A percentile compares a stretch with the other conserved stretches of the same genome.
Conservation (phyloP, 192 early-diverging fungal species). For the Powellomyces hirtus region DNA sequence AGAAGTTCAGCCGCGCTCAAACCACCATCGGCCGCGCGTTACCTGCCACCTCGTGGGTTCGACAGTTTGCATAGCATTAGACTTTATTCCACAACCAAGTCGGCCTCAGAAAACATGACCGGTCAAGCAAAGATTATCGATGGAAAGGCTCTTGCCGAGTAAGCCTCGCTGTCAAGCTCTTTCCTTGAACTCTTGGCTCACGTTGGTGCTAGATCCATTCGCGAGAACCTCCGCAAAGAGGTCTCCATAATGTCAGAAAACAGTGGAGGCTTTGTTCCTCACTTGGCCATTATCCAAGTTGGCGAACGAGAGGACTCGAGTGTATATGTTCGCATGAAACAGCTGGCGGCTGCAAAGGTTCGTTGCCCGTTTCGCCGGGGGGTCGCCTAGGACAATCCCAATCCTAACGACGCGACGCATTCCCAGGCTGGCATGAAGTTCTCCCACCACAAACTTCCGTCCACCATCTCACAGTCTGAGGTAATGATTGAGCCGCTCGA, state of each 20-base stretch:
- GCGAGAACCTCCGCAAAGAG: conserved; percentile 63
- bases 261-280: conserved; percentile 74
- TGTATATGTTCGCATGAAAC: conserved; percentile 91
- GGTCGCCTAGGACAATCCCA: neutral
- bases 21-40: no score
- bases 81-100: no score
- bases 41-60: no score
- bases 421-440: conserved; percentile 74
- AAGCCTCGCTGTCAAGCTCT: conserved; percentile 9
- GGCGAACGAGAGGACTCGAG: conserved; percentile 91
- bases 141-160: conserved; percentile 79
- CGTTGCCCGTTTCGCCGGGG: neutral
- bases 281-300: conserved; percentile 88
- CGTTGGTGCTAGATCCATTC: conserved; percentile 59
- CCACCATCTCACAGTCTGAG: conserved; percentile 65
- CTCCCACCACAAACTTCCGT: conserved; percentile 64
- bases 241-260: conserved; percentile 61
- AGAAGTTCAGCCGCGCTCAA: no score
- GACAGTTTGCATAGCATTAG: no score
- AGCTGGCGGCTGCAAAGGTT: conserved; percentile 83
- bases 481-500: conserved; percentile 26
- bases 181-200: neutral
- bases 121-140: conserved; percentile 62
- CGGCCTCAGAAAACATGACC: no score
- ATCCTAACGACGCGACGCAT: neutral